Base-by-base conservation (phyloP, 225 moss, liverwort and hornwort genomes). In the Physcomitrium patens region DNA sequence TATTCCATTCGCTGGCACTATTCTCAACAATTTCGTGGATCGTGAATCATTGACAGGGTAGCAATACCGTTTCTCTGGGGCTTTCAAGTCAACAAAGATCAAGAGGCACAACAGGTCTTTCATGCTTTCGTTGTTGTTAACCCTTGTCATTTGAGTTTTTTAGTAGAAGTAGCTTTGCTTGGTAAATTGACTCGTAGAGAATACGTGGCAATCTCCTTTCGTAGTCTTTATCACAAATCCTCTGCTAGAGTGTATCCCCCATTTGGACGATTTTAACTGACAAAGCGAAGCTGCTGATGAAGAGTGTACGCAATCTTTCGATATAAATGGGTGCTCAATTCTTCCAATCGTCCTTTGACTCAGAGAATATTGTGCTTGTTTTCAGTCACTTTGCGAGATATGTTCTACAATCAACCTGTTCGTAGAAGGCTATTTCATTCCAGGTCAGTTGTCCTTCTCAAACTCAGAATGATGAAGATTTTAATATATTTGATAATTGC, bases 371-470 rank as follows among this genome's bases (percentile, higher is more conserved):
- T 70, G 27, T 75, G 51, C 61, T 67, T 78, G 67, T 60, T 84
- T 83, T 67, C 85, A 95, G 95, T 99, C 67, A 67, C 77, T 41
- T 86, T 88, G 68, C 86, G 83, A 75, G 95, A 95, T 78, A 83
- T 99, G 51, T 99, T 95, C 64, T 91, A 93, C 82, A 99, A 92
- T 84, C 95, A 93, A 71, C 99, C 99, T 75, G 93, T 99, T 73
- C 93, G 95, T 82, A 93, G 95, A 61, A 90, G 85, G 76, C 83
- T 95, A 47, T 82, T 93, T 42, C 69, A 73, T 80, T 77, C 89
- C 76, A 92, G 91, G 95, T 93, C 48, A 79, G 78, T 82, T 78
- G 14, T 78, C 62, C 65, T 22, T 44, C 44, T 49, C 19, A 44
- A 60, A 47, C 65, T 60, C 28, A 61, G 56, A 53, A 13, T 63